These are phyloP conservation scores for Rhododendron molle DNA, from an alignment of 148 eudicot genomes.

Conservation along the genomic window DNA sequence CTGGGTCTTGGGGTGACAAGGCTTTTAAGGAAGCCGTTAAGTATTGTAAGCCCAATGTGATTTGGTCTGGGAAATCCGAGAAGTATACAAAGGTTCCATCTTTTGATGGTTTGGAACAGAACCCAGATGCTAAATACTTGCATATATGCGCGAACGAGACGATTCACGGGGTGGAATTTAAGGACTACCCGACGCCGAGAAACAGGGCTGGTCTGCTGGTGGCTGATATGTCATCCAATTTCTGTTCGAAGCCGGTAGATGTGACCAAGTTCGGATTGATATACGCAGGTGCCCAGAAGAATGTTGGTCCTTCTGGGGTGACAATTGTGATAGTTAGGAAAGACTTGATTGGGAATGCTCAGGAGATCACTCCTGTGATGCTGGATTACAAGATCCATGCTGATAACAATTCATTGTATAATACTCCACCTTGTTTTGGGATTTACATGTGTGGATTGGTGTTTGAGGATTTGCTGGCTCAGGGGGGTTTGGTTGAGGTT, in stretches of 20 bases:
- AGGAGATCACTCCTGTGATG: constrained; percentile 74
- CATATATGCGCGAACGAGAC: constrained; percentile 96
- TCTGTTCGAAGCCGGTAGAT: constrained; percentile 92
- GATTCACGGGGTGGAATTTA: constrained; percentile 90
- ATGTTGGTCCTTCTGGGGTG: constrained; percentile 93
- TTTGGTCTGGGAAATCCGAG: constrained; percentile 81
- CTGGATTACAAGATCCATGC: constrained; percentile 88
- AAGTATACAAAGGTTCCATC: constrained; percentile 58
- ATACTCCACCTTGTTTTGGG: constrained; percentile 92
- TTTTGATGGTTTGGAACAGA: constrained; percentile 39
- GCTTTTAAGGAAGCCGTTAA: constrained; percentile 80
- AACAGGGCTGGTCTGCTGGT: constrained; percentile 36
- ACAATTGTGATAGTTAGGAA: constrained; percentile 76
- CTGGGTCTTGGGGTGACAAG: constrained; percentile 96
- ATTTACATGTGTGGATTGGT: constrained; percentile 97
- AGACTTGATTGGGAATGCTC: constrained; percentile 81
- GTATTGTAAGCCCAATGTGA: constrained; percentile 32
- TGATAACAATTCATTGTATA: constrained; percentile 78
- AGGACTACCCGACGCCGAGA: constrained; percentile 56
- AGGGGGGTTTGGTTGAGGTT: constrained; percentile 82
- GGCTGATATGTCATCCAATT: constrained; percentile 95
- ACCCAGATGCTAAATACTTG: constrained; percentile 49
- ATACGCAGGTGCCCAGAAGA: constrained; percentile 96
- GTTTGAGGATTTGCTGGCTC: constrained; percentile 79
- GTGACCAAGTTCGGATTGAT: constrained; percentile 71